These are phyloP conservation scores for Limtongia smithiae DNA, from an alignment of 805 yeast species.

Conservation along the genomic window DNA sequence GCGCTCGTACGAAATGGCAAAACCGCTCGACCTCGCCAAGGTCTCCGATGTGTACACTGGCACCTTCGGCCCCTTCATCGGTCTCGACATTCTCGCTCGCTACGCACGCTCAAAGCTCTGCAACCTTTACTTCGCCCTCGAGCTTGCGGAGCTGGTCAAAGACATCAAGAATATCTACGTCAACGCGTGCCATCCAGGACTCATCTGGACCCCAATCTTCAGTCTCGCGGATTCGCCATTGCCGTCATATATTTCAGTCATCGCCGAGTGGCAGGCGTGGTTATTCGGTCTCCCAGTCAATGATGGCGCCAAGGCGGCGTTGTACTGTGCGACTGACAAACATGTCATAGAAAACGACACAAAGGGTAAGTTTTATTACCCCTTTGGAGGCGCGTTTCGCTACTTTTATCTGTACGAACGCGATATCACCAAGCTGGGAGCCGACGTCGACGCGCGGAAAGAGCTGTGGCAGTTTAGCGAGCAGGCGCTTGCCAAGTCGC, in stretches of 20 bases:
- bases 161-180: slow-evolving; percentile 18
- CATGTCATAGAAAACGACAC: slow-evolving; percentile 5
- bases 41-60: slow-evolving; percentile 7
- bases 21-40: slow-evolving; percentile 11
- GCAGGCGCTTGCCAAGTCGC: slow-evolving; percentile 17
- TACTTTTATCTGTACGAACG: slow-evolving; percentile 14
- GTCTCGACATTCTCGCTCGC: slow-evolving; percentile 12
- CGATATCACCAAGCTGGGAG: slow-evolving; percentile 8
- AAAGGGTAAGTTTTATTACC: slow-evolving; percentile 15
- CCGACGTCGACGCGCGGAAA: slow-evolving; percentile 8
- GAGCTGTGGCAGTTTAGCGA: slow-evolving; percentile 25
- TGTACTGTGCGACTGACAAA: slow-evolving; percentile 18
- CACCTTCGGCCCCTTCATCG: slow-evolving; percentile 3
- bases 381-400: slow-evolving; percentile 14
- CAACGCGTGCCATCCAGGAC: slow-evolving; percentile 27
- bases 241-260: slow-evolving; percentile 7
- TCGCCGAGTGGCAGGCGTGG: slow-evolving; percentile 15
- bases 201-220: slow-evolving; percentile 19
- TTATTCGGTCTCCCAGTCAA: slow-evolving; percentile 15
- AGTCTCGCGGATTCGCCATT: slow-evolving; percentile 17
- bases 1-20: slow-evolving; percentile 3
- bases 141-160: slow-evolving; percentile 9
- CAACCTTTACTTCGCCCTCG: slow-evolving; percentile 19
- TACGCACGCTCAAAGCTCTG: slow-evolving; percentile 27
- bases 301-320: slow-evolving; percentile 23